These are phyloP conservation scores for Tolypocladium cylindrosporum DNA, from an alignment of 2,329 filamentous ascomycete genomes.

Conservation along the genomic window DNA sequence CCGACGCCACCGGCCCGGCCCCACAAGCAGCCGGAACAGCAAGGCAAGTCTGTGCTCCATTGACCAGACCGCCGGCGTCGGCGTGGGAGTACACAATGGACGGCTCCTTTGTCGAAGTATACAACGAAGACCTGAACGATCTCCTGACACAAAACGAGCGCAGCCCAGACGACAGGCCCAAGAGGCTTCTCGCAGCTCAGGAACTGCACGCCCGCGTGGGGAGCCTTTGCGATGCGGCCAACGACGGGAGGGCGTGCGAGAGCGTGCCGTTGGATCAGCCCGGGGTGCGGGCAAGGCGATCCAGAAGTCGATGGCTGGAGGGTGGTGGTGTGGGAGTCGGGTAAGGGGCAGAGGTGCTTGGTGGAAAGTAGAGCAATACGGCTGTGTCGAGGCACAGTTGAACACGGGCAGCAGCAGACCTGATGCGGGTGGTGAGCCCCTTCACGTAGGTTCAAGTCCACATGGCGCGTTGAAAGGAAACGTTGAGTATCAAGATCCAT, in stretches of 20 bases:
- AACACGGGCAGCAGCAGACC: not conserved
- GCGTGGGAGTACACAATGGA: conserved; percentile 93
- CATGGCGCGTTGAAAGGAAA: not conserved
- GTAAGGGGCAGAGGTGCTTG: not conserved
- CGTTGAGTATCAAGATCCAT: not conserved
- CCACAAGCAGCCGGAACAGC: no score
- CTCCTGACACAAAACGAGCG: conserved; percentile 52
- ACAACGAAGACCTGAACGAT: conserved; percentile 95
- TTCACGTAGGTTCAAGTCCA: not conserved
- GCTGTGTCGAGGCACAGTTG: not conserved
- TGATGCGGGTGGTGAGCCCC: not conserved
- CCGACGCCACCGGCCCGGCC: no score
- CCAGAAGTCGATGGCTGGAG: no score
- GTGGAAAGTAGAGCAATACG: not conserved
- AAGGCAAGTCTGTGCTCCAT: no score
- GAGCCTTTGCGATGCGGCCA: no score
- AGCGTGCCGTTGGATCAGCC: no score
- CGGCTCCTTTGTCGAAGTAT: conserved; percentile 92
- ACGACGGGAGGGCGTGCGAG: no score
- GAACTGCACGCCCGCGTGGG: no score
- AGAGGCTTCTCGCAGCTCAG: conserved; percentile 46
- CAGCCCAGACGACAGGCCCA: conserved; percentile 55
- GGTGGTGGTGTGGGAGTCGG: not conserved
- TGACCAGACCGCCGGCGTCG: no score
- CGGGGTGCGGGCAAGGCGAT: no score